A percentile compares a stretch with the other conserved stretches of the same genome.
Conservation (phyloP, 352 stramenopile species). For the Phytophthora pini region DNA sequence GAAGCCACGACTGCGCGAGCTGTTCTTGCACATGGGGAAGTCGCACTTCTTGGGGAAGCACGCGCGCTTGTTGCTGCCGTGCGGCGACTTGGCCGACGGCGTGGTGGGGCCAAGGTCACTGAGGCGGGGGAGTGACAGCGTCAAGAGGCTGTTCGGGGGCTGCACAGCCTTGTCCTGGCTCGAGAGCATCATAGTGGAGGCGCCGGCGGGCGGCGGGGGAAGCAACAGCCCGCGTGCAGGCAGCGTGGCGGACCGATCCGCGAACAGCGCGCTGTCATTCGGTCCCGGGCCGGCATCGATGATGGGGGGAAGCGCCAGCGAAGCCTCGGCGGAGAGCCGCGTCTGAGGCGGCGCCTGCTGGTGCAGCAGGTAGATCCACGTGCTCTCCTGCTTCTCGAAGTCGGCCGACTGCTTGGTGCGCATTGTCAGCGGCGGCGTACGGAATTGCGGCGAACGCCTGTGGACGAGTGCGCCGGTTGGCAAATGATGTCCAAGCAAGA, state of each 20-base stretch:
- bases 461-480: conserved; percentile 23
- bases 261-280: conserved; percentile 23
- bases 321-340: conserved; percentile 24
- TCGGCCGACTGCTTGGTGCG: conserved; percentile 59
- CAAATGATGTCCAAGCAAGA: conserved; percentile 28
- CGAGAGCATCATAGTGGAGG: conserved; percentile 34
- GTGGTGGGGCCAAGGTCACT: conserved; percentile 10
- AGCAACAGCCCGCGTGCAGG: conserved; percentile 18
- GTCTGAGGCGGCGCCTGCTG: conserved; percentile 51
- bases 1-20: conserved; percentile 76
- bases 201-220: neutral
- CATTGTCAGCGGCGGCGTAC: conserved; percentile 14
- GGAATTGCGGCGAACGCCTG: neutral
- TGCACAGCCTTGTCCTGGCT: conserved; percentile 34
- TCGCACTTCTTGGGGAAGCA: conserved; percentile 85
- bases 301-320: conserved; percentile 25
- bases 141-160: conserved; percentile 23
- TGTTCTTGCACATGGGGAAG: conserved; percentile 88
- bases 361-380: conserved; percentile 67
- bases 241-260: conserved; percentile 15
- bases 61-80: conserved; percentile 53
- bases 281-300: neutral
- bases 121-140: conserved; percentile 31
- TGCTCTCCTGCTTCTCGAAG: conserved; percentile 55
- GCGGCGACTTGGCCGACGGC: conserved; percentile 2